phyloP scores from a whole-genome alignment of 73 alveolate genomes.

The Paramecium octaurelia region DNA sequence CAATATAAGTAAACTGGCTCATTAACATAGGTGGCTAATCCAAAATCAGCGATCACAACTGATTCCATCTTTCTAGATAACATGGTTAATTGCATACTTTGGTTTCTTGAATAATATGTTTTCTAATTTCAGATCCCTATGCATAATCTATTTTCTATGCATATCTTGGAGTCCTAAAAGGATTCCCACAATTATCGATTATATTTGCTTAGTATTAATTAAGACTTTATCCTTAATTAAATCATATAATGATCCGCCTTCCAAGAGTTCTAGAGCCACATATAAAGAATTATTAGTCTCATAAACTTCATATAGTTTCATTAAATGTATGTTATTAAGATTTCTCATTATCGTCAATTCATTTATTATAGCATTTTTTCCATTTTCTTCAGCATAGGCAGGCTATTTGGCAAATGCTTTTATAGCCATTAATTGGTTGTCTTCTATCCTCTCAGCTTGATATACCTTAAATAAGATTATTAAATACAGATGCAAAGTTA shows the following conservation, averaged over 20 bases:
- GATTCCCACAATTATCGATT: slow-evolving; percentile 8
- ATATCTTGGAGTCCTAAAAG: neutral
- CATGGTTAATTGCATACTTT: neutral
- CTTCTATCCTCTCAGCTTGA: slow-evolving; percentile 58
- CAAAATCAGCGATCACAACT: slow-evolving; percentile 56
- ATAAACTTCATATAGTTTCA: slow-evolving; percentile 15
- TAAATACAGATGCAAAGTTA: slow-evolving; percentile 12
- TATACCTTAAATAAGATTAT: neutral
- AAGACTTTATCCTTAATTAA: neutral
- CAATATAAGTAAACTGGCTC: slow-evolving; percentile 46
- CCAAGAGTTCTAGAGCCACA: neutral
- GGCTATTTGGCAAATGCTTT: slow-evolving; percentile 61
- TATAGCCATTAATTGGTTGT: slow-evolving; percentile 29
- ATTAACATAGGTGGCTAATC: slow-evolving; percentile 59
- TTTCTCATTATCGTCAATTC: slow-evolving; percentile 37
- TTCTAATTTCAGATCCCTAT: slow-evolving; percentile 29
- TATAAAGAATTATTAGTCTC: slow-evolving; percentile 21
- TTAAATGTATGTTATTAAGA: neutral
- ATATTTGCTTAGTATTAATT: neutral
- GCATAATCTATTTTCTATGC: slow-evolving; percentile 47
- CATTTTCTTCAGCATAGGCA: slow-evolving; percentile 55
- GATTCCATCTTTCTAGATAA: slow-evolving; percentile 3
- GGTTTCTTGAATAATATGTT: slow-evolving; percentile 11
- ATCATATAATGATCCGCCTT: slow-evolving; percentile 38
- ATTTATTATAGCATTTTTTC: slow-evolving; percentile 43